Evolutionary conservation across 768 basidiomycete species (phyloP), one percentile per base, ranked within the genome.

Genomic region (Neoboletus subvelutipes): DNA sequence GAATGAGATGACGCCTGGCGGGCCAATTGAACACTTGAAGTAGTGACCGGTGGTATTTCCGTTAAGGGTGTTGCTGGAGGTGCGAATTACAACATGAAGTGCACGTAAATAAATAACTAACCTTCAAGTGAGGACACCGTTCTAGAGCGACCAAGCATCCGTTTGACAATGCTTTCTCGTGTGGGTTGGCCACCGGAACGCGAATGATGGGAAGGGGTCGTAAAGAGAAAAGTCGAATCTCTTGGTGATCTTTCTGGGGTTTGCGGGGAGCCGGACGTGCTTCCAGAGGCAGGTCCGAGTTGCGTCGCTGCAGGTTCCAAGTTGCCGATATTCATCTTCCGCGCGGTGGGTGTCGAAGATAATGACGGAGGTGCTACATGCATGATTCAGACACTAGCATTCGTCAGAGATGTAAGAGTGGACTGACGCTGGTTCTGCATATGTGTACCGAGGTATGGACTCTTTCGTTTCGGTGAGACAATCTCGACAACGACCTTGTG

Each of bases 101-200:
- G 20, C 3, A 20, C 8, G 6, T 10, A 24, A 28, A 47, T 28
- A 18, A 18, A 26, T 6, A 7, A 43, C 20, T 9, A 2, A 66
- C 65, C 50, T 58, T 75, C 76, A 47, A 82, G 64, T 5, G 79
- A 80, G 1, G 84, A 76, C 28, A 87, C 87, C 0, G 88, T 90
- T 54, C 77, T 81, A 13, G 87, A 84, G 1, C 88, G 80, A 10
- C 80, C 79, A 1, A 90, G 81, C 88, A 91, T 91, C 22, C 88
- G 85, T 55, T 83, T 85, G 12, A 86, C 79, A 6, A 90, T 68
- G 43, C 74, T 71, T 20, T 58, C 54, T 75, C 81, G 20, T 68
- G 68, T 13, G 77, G 78, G 9, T 78, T 72, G 47, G 26, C 50
- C 52, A 3, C 18, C 45, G 57, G 60, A 47, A 15, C 73, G 70